A percentile compares a stretch with the other conserved stretches of the same genome.
These are phyloP conservation scores for Amyloporia xantha DNA, from an alignment of 768 basidiomycete species.

Conservation along the genomic window DNA sequence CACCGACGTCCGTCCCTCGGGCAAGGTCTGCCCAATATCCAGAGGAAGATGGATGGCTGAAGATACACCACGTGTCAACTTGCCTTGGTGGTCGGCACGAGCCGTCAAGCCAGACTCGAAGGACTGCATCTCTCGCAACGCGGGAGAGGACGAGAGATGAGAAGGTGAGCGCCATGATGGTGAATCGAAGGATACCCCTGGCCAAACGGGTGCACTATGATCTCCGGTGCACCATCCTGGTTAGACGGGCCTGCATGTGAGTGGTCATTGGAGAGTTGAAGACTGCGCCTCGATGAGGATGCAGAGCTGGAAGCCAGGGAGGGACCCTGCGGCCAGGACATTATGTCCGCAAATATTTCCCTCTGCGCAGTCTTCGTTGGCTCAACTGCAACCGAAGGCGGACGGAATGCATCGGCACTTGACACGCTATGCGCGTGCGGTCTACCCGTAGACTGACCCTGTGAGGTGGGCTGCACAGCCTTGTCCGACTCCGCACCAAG, in stretches of 20 bases:
- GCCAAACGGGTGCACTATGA: slow-evolving; percentile 57
- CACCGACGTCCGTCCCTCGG: slow-evolving; percentile 1
- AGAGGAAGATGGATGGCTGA: too few species aligned
- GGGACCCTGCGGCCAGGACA: slow-evolving; percentile 48
- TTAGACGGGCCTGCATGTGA: too few species aligned
- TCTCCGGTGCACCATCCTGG: slow-evolving; percentile 1
- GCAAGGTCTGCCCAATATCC: background rate
- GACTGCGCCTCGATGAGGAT: slow-evolving; percentile 27
- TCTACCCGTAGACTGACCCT: slow-evolving; percentile 38
- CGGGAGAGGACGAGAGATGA: slow-evolving; percentile 31
- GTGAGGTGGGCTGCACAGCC: slow-evolving; percentile 1
- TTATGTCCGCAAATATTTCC: slow-evolving; percentile 60
- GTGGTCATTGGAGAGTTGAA: slow-evolving; percentile 11
- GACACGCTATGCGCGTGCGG: slow-evolving; percentile 79
- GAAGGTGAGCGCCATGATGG: slow-evolving; percentile 41
- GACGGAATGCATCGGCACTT: slow-evolving; percentile 53
- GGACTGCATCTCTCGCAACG: slow-evolving; percentile 79
- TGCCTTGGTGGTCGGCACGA: slow-evolving; percentile 38
- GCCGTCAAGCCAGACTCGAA: slow-evolving; percentile 82
- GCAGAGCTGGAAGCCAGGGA: slow-evolving; percentile 28
- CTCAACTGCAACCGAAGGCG: slow-evolving; percentile 19
- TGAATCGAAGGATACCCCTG: slow-evolving; percentile 53
- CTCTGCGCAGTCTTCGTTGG: slow-evolving; percentile 24
- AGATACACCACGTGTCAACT: background rate
- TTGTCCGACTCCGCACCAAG: slow-evolving; percentile 16